These are phyloP conservation scores for Capillidium rhysosporum DNA, from an alignment of 371 early-diverging fungal species.

Conservation along the genomic window DNA sequence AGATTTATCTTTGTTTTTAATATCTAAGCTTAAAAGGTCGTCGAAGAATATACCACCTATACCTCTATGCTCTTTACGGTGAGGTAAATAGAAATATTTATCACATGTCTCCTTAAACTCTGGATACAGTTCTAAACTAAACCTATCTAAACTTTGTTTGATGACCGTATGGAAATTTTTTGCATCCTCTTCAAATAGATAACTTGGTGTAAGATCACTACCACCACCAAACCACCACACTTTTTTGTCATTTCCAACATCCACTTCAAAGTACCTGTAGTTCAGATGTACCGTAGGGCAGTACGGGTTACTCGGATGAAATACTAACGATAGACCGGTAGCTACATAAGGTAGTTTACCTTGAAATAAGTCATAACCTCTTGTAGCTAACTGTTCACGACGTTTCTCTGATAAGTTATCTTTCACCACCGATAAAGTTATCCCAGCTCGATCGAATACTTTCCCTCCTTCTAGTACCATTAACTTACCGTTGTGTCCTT, in stretches of 20 bases:
- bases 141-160: slow-evolving; percentile 58
- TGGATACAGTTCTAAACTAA: slow-evolving; percentile 41
- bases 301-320: slow-evolving; percentile 92
- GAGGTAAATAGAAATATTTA: slow-evolving; percentile 53
- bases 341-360: slow-evolving; percentile 37
- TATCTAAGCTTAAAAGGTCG: slow-evolving; percentile 49
- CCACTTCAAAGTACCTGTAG: slow-evolving; percentile 90
- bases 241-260: slow-evolving; percentile 25
- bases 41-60: slow-evolving; percentile 81
- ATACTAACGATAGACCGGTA: slow-evolving; percentile 78
- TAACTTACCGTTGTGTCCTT: background rate
- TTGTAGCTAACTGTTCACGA: slow-evolving; percentile 52
- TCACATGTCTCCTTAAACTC: slow-evolving; percentile 72
- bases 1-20: slow-evolving; percentile 14
- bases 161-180: slow-evolving; percentile 54
- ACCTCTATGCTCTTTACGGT: slow-evolving; percentile 66
- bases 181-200: slow-evolving; percentile 61
- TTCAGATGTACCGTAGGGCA: slow-evolving; percentile 92
- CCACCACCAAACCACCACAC: slow-evolving; percentile 79
- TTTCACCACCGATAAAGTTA: slow-evolving; percentile 57
- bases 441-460: slow-evolving; percentile 91
- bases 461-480: slow-evolving; percentile 79
- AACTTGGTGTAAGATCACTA: slow-evolving; percentile 61
- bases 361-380: slow-evolving; percentile 39
- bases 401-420: slow-evolving; percentile 50